Evolutionary conservation across 2,329 filamentous ascomycete genomes (phyloP), one percentile per base, ranked within the genome.

Genomic region (Neonectria hederae): DNA sequence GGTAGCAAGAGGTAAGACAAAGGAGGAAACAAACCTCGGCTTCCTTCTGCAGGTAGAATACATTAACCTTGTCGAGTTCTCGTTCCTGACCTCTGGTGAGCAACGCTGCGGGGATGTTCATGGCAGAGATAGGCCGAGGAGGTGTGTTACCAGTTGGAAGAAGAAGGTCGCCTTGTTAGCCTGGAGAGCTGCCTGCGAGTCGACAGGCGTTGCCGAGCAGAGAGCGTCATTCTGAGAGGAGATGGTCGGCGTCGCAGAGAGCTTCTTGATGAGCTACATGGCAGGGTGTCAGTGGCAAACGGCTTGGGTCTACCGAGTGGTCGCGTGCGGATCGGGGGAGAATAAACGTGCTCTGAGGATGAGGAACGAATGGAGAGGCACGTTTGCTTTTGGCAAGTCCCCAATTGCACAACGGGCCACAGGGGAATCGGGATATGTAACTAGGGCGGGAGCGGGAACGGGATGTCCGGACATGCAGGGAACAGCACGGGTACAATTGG

Each of bases 81-180:
- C 96, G 90, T 86, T 99, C 96, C 94, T 97, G 77, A 65, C 69
- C 63, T 45, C 59, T 64, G n/a, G 73, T 87, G 66, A 86, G 82
- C 66, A 80, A 68, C 40, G 67, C 66, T 53, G 35, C 52, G 51
- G 70, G 65, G 28, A 74, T 73, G 42, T 74, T 71, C 72, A 74
- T 74, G 63, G 38, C 61, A 69, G 54, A 67, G 63, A 30, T 69
- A 22, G 55, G 68, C 57, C 56, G 63, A 63, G 65, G 42, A 49
- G 19, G 24, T 21, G 56, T 63, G 89, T 77, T 87, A 97, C 94
- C 80, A 99, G 85, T 80, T 96, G 92, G 79, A 98, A 98, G 86
- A 99, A 99, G 82, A 99, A 99, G 11, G 95, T 97, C 61, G 95
- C 95, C 82, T 97, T 97, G 82, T 99, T 99, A 62, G 95, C 96